Evolutionary conservation across 2,329 filamentous ascomycete genomes (phyloP).

Genomic region (Fusarium compactum): DNA sequence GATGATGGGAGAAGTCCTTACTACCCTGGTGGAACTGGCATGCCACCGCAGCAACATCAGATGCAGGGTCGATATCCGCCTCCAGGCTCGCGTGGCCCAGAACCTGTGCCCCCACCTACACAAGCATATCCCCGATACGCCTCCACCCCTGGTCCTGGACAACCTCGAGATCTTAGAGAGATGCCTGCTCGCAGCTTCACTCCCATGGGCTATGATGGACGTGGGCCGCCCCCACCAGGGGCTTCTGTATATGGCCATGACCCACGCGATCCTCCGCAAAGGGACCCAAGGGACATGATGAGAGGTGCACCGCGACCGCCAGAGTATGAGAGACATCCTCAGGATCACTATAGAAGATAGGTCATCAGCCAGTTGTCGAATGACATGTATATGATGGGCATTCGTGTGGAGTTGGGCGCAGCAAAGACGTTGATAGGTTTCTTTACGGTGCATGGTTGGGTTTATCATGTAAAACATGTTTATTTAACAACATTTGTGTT

Average conservation of each 20-base stretch:
- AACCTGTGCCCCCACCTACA: slow-evolving; percentile 54
- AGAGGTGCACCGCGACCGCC: slow-evolving; percentile 58
- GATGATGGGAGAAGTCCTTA: slow-evolving; percentile 55
- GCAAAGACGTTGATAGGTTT: background rate
- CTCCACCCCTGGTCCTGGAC: slow-evolving; percentile 57
- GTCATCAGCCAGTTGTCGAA: background rate
- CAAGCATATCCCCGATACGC: slow-evolving; percentile 60
- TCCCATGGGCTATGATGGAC: slow-evolving; percentile 58
- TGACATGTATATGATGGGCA: background rate
- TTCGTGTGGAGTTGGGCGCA: slow-evolving; percentile 11
- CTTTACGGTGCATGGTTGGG: background rate
- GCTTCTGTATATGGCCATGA: slow-evolving; percentile 50
- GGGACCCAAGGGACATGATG: slow-evolving; percentile 54
- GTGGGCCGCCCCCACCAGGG: slow-evolving; percentile 55
- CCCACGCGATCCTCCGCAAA: slow-evolving; percentile 45
- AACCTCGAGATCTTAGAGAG: slow-evolving; percentile 57
- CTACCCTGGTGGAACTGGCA: slow-evolving; percentile 48
- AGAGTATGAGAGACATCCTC: slow-evolving; percentile 59
- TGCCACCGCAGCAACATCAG: slow-evolving; percentile 49
- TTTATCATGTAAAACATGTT: background rate
- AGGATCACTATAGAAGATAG: slow-evolving; percentile 60
- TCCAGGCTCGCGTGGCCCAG: slow-evolving; percentile 56
- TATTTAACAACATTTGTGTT: background rate
- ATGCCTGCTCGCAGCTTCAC: slow-evolving; percentile 61
- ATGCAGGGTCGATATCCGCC: slow-evolving; percentile 56